Evolutionary conservation across 2,329 filamentous ascomycete species (phyloP), one percentile per base, ranked within the genome.

Genomic region (Balansia obtecta): DNA sequence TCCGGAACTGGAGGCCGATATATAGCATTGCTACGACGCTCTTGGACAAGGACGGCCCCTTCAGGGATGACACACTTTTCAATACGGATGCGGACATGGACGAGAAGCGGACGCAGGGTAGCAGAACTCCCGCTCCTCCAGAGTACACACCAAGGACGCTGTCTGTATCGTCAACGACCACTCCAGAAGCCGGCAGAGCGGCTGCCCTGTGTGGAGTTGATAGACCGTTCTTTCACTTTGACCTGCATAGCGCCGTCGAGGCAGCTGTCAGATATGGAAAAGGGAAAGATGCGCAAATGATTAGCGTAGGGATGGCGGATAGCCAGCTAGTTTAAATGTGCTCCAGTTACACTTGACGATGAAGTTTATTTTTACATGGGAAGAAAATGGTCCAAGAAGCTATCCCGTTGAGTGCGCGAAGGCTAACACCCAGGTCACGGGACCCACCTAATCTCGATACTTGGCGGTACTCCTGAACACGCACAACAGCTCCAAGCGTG

Each of bases 191-290:
- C 7, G 47, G 40, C 16, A 38, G 43, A 15, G 51, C 53, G 53
- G 57, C 59, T 16, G 60, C 69, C 1, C 55, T 72, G 0, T 65
- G 61, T 30, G 68, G 67, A 1, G 64, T 71, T 15, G 69, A 75
- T 50, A 60, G 71, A 46, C 73, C 73, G 0, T 74, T 69, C 52
- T 74, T 75, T 61, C 73, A 76, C 45, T 53, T 70, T 3, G 71
- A 75, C 53, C 58, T 75, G 15, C 58, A 64, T 20, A 68, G 68
- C 16, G 71, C 71, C 7, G 62, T 74, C 5, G 65, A 68, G 34
- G 60, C 61, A 2, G 67, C 65, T 0, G 60, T 66, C 11, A 48
- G 55, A 15, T 60, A 63, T 50, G 61, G 60, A 2, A 50, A 49
- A 15, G 53, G 51, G 15, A 62, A 57, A 41, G 61, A 63, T 32